phyloP scores from a whole-genome alignment of 2,329 filamentous ascomycete genomes.

The Ilyonectria robusta region DNA sequence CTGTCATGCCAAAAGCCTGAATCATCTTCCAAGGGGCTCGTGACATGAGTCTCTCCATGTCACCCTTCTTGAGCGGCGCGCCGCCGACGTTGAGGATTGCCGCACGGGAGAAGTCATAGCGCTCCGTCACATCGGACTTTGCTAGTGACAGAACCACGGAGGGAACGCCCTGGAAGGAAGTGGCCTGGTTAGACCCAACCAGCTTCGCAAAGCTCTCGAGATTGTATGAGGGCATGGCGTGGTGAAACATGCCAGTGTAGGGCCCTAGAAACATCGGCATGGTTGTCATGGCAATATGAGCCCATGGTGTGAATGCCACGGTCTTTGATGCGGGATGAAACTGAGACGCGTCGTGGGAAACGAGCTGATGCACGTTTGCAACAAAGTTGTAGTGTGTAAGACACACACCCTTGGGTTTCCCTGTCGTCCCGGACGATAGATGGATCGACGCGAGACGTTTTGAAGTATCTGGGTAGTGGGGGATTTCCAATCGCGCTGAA shows the following conservation, averaged over 20 bases:
- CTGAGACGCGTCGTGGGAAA: constrained; percentile 53
- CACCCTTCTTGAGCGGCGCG: constrained; percentile 51
- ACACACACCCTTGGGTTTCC: constrained; percentile 85
- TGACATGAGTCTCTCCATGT: constrained; percentile 49
- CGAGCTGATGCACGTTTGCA: constrained; percentile 69
- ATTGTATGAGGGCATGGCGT: constrained; percentile 58
- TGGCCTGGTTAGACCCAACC: constrained; percentile 54
- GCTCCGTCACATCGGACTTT: constrained; percentile 52
- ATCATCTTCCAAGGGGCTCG: constrained; percentile 56
- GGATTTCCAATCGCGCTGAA: constrained; percentile 50
- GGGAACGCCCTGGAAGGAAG: constrained; percentile 57
- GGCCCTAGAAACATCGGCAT: constrained; percentile 60
- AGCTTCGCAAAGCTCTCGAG: constrained; percentile 53
- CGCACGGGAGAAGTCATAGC: constrained; percentile 56
- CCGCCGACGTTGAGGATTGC: constrained; percentile 56
- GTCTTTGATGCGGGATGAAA: constrained; percentile 53
- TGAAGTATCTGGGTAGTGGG: constrained; percentile 53
- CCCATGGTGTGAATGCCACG: constrained; percentile 60
- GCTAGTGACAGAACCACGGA: constrained; percentile 56
- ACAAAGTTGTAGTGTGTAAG: constrained; percentile 82
- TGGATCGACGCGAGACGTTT: constrained; percentile 56
- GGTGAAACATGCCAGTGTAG: constrained; percentile 60
- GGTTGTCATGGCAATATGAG: constrained; percentile 61
- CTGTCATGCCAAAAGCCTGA: constrained; percentile 63
- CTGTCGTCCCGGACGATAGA: constrained; percentile 76